A percentile compares a stretch with the other conserved stretches of the same genome.
These are phyloP conservation scores for Neurospora intermedia DNA, from an alignment of 495 filamentous ascomycete genomes.

Conservation along the genomic window DNA sequence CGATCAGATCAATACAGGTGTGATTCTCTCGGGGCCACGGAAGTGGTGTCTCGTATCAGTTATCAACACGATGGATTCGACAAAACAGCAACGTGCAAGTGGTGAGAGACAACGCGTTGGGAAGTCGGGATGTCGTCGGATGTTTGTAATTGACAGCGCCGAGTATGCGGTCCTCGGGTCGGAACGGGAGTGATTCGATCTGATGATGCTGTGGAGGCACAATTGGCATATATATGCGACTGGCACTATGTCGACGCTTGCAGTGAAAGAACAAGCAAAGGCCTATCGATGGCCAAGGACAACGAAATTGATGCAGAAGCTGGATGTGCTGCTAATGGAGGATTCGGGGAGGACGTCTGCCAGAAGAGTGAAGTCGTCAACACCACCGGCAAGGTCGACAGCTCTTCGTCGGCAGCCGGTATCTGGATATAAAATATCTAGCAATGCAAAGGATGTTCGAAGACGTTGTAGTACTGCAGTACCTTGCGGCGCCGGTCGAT, in stretches of 20 bases:
- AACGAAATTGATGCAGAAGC: not conserved
- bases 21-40: not conserved
- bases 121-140: not conserved
- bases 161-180: not conserved
- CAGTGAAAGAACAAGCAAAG: not conserved
- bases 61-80: not conserved
- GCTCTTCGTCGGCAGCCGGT: not conserved
- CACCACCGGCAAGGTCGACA: not conserved
- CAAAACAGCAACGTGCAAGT: not conserved
- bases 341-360: not conserved
- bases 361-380: not conserved
- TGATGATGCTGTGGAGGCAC: not conserved
- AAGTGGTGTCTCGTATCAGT: not conserved
- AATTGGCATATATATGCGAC: not conserved
- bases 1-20: not conserved
- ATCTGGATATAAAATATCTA: not conserved
- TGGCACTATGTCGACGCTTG: not conserved
- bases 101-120: not conserved
- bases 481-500: conserved; percentile 23
- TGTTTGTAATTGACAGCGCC: not conserved
- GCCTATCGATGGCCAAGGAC: not conserved
- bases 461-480: not conserved
- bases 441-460: not conserved
- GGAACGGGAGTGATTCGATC: not conserved
- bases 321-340: not conserved